phyloP scores from a whole-genome alignment of 2,329 filamentous ascomycete genomes.

The Drechslera avenae region DNA sequence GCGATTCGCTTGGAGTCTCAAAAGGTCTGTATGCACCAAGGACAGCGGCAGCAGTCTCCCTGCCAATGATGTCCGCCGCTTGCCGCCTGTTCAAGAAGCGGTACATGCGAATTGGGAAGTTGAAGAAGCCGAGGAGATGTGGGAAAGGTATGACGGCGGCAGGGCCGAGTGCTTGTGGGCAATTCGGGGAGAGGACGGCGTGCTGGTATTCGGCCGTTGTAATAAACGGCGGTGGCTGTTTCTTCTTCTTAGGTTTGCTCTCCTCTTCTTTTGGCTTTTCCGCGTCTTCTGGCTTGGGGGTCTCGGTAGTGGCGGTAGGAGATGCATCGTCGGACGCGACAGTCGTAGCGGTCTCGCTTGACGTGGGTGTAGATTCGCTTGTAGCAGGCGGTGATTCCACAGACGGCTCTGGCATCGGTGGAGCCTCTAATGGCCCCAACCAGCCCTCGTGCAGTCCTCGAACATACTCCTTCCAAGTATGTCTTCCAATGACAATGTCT shows the following conservation, averaged over 20 bases:
- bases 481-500: slow-evolving; percentile 85
- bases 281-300: slow-evolving; percentile 32
- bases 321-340: slow-evolving; percentile 43
- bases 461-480: slow-evolving; percentile 98
- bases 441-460: slow-evolving; percentile 94
- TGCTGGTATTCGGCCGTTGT: slow-evolving; percentile 76
- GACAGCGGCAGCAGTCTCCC: slow-evolving; percentile 84
- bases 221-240: slow-evolving; percentile 70
- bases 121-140: slow-evolving; percentile 89
- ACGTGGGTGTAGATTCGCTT: slow-evolving; percentile 10
- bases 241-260: slow-evolving; percentile 56
- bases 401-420: slow-evolving; percentile 41
- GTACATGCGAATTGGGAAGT: slow-evolving; percentile 83
- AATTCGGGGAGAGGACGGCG: slow-evolving; percentile 65
- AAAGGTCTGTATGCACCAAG: slow-evolving; percentile 63
- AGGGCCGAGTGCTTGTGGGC: slow-evolving; percentile 75
- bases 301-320: slow-evolving; percentile 33
- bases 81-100: slow-evolving; percentile 84
- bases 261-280: slow-evolving; percentile 46
- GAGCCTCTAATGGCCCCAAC: slow-evolving; percentile 80
- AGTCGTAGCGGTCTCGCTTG: slow-evolving; percentile 17
- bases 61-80: slow-evolving; percentile 86
- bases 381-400: slow-evolving; percentile 27
- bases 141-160: slow-evolving; percentile 77
- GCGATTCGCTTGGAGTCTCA: slow-evolving; percentile 30